Percentiles rank a stretch among this genome's conserved stretches.
These are phyloP conservation scores for Calonectria montana DNA, from an alignment of 2,329 filamentous ascomycete species.

Conservation along the genomic window DNA sequence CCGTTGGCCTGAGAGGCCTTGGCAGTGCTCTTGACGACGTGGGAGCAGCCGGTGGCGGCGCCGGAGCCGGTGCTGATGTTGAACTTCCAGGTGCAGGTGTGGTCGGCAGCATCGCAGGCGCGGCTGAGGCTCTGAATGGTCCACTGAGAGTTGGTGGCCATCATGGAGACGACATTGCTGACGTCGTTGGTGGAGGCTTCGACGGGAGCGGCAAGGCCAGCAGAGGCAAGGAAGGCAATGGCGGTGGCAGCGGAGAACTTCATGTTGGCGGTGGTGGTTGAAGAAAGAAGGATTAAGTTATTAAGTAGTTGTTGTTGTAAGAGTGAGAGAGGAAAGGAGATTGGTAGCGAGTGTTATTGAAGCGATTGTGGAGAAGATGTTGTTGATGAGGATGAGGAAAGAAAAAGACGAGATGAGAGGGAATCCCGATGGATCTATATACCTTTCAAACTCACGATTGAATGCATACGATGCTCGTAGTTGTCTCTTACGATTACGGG, in stretches of 20 bases:
- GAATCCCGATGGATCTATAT: background rate
- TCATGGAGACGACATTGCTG: slow-evolving; percentile 49
- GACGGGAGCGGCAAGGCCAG: slow-evolving; percentile 51
- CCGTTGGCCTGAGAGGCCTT: slow-evolving; percentile 50
- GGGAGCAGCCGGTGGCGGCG: slow-evolving; percentile 44
- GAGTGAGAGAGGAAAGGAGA: background rate
- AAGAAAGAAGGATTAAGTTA: background rate
- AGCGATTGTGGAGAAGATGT: background rate
- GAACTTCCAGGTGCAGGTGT: slow-evolving; percentile 58
- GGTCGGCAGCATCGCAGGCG: slow-evolving; percentile 52
- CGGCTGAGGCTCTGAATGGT: slow-evolving; percentile 55
- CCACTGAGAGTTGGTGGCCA: slow-evolving; percentile 54
- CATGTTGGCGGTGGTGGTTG: slow-evolving; percentile 49
- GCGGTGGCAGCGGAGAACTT: slow-evolving; percentile 55
- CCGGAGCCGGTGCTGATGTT: slow-evolving; percentile 57
- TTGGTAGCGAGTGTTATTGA: background rate
- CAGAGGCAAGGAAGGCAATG: slow-evolving; percentile 49
- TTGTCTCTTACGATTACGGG: background rate
- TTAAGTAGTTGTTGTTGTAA: slow-evolving; percentile 1
- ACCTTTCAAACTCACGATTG: background rate
- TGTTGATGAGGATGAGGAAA: background rate
- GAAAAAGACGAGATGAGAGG: background rate
- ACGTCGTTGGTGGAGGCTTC: slow-evolving; percentile 24
- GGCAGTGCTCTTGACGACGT: slow-evolving; percentile 46
- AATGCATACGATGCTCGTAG: background rate